Conservation (phyloP, 2,329 filamentous ascomycete genomes). For the Aspergillus pseudoterreus region DNA sequence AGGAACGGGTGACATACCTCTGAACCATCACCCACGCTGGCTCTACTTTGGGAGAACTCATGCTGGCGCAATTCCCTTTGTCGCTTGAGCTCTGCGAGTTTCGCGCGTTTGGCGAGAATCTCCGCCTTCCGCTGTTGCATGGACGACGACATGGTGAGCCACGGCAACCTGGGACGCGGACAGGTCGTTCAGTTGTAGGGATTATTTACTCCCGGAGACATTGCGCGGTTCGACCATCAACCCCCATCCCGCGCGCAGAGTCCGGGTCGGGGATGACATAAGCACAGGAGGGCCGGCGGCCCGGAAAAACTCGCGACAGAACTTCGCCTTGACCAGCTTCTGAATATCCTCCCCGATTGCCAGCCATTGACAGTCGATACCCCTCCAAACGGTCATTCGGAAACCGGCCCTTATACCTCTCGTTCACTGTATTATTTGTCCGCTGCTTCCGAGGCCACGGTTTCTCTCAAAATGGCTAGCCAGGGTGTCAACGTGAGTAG, state of each 20-base stretch:
- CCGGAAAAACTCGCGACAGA: constrained; percentile 44
- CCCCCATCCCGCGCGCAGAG: constrained; percentile 13
- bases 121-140: constrained; percentile 82
- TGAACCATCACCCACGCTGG: constrained; percentile 63
- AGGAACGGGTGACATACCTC: constrained; percentile 58
- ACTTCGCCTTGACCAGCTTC: constrained; percentile 33
- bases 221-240: background rate
- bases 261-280: constrained; percentile 34
- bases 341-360: constrained; percentile 22
- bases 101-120: constrained; percentile 93
- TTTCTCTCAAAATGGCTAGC: constrained; percentile 55
- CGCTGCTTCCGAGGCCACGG: constrained; percentile 42
- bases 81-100: constrained; percentile 91
- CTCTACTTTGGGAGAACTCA: constrained; percentile 67
- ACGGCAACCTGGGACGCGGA: constrained; percentile 1
- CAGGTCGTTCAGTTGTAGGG: constrained; percentile 1
- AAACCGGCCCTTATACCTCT: constrained; percentile 21
- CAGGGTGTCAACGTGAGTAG: constrained; percentile 64
- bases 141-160: constrained; percentile 27
- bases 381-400: constrained; percentile 28
- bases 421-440: constrained; percentile 35
- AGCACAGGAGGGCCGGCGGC: constrained; percentile 29
- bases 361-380: constrained; percentile 39
- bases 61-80: constrained; percentile 80
- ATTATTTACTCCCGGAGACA: constrained; percentile 22